These are phyloP conservation scores for Rhizoclosmatium globosum DNA, from an alignment of 192 early-diverging fungal species.

Conservation along the genomic window DNA sequence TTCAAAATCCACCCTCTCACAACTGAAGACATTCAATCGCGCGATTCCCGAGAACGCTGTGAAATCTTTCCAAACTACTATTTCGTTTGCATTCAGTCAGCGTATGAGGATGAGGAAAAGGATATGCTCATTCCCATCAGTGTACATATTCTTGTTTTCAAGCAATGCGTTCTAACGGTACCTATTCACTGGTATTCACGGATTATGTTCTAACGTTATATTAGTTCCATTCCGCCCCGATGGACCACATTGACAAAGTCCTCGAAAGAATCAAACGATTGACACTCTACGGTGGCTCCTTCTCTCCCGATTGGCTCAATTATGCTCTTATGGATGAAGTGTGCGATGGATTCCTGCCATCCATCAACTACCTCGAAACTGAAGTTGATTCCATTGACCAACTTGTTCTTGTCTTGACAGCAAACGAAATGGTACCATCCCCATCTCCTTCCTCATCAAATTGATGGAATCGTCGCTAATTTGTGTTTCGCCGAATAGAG, in stretches of 20 bases:
- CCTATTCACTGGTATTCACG: slow-evolving; percentile 19
- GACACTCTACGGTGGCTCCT: slow-evolving; percentile 77
- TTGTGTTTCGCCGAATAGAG: slow-evolving; percentile 32
- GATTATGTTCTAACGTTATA: neutral
- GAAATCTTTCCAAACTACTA: slow-evolving; percentile 92
- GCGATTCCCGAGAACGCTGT: slow-evolving; percentile 91
- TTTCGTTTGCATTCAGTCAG: slow-evolving; percentile 84
- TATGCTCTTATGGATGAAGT: slow-evolving; percentile 96
- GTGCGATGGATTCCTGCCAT: slow-evolving; percentile 88
- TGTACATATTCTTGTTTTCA: slow-evolving; percentile 60
- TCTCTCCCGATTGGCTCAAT: slow-evolving; percentile 95
- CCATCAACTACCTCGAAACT: slow-evolving; percentile 84
- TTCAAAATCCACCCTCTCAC: slow-evolving; percentile 92
- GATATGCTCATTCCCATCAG: slow-evolving; percentile 61
- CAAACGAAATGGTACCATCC: slow-evolving; percentile 67
- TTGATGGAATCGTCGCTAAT: neutral
- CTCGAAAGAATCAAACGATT: slow-evolving; percentile 84
- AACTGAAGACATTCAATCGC: slow-evolving; percentile 86
- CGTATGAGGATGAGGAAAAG: slow-evolving; percentile 46
- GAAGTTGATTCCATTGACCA: slow-evolving; percentile 97
- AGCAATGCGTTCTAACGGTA: slow-evolving; percentile 65
- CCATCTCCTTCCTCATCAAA: neutral
- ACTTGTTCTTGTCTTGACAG: slow-evolving; percentile 89
- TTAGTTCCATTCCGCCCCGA: slow-evolving; percentile 83
- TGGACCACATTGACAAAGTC: slow-evolving; percentile 84